These are phyloP conservation scores for Maudiozyma serrabonitensis DNA, from an alignment of 805 yeast genomes.

Conservation along the genomic window DNA sequence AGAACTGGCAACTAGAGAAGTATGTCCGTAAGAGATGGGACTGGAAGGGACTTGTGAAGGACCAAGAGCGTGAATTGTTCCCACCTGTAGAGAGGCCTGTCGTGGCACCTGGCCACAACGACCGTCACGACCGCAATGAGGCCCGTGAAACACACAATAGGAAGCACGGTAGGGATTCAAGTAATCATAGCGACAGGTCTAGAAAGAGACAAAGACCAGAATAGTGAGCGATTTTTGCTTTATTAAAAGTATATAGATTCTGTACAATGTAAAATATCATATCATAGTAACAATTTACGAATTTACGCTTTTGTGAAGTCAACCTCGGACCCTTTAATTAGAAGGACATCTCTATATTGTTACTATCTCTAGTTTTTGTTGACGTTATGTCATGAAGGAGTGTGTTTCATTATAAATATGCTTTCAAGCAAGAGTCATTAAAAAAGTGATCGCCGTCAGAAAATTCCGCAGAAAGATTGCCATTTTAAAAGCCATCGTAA, in stretches of 20 bases:
- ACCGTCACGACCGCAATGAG: neutral
- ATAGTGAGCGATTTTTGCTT: neutral
- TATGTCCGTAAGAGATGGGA: conserved; percentile 44
- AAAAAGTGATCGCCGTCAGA: too few species aligned
- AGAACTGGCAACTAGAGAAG: too few species aligned
- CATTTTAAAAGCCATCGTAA: too few species aligned
- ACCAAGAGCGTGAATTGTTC: conserved; percentile 37
- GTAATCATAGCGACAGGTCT: neutral
- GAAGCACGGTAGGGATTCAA: neutral
- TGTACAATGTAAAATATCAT: neutral
- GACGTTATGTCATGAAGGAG: too few species aligned
- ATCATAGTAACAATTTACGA: neutral
- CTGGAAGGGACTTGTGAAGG: conserved; percentile 64
- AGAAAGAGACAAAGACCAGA: neutral
- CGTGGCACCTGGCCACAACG: conserved; percentile 20
- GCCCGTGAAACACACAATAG: neutral
- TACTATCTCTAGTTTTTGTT: too few species aligned
- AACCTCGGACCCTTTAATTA: too few species aligned
- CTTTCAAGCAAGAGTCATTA: too few species aligned
- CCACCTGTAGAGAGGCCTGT: conserved; percentile 13
- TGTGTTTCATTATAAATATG: too few species aligned
- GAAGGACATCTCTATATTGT: too few species aligned
- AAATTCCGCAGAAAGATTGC: too few species aligned
- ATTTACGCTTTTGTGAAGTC: too few species aligned
- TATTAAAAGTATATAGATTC: neutral